Evolutionary conservation across 306 rosid species (phyloP).

Genomic region (Cyamopsis tetragonoloba): DNA sequence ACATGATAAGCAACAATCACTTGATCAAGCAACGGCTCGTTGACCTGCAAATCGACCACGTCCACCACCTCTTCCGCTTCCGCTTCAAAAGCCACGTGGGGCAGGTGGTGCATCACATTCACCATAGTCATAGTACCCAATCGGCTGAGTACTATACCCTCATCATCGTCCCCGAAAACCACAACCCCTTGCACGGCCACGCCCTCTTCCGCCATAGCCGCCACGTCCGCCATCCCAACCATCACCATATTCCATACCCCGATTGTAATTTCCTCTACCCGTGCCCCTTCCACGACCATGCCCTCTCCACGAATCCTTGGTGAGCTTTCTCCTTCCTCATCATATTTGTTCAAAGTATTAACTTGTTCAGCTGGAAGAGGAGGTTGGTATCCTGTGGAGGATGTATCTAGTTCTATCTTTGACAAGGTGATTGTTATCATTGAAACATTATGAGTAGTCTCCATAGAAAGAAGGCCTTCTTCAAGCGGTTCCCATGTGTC

Average conservation of each 20-base stretch:
- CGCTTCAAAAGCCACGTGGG: conserved; percentile 67
- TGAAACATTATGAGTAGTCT: conserved; percentile 89
- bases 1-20: conserved; percentile 32
- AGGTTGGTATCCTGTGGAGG: conserved; percentile 76
- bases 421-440: conserved; percentile 81
- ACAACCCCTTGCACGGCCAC: conserved; percentile 66
- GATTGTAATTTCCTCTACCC: conserved; percentile 69
- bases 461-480: conserved; percentile 89
- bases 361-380: conserved; percentile 85
- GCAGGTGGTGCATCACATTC: conserved; percentile 60
- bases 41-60: conserved; percentile 49
- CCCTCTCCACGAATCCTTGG: conserved; percentile 67
- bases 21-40: conserved; percentile 55
- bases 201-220: conserved; percentile 74
- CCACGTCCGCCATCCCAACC: conserved; percentile 73
- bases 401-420: conserved; percentile 52
- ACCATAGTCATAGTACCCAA: conserved; percentile 62
- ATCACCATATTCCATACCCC: conserved; percentile 66
- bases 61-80: conserved; percentile 74
- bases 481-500: conserved; percentile 91
- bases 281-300: conserved; percentile 77
- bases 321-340: conserved; percentile 74
- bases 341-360: conserved; percentile 68
- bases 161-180: conserved; percentile 55
- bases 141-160: conserved; percentile 48